phyloP scores from a whole-genome alignment of 2,329 filamentous ascomycete genomes.

The Cordyceps militaris region DNA sequence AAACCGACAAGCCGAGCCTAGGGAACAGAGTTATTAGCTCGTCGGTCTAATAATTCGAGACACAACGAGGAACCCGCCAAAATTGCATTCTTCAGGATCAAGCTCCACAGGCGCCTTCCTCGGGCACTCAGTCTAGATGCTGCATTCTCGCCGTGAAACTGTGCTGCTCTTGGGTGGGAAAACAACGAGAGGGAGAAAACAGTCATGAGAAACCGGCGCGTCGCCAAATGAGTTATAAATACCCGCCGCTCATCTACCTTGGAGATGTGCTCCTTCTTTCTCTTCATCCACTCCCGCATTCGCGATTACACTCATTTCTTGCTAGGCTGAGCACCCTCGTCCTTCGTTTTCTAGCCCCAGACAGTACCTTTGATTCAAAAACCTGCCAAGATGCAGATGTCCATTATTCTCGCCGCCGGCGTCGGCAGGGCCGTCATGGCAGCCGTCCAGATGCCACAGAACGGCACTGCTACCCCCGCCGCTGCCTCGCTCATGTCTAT shows the following conservation, averaged over 20 bases:
- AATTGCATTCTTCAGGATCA: slow-evolving; percentile 3
- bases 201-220: background rate
- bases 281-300: slow-evolving; percentile 18
- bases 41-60: background rate
- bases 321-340: slow-evolving; percentile 22
- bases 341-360: slow-evolving; percentile 18
- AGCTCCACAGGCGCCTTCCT: background rate
- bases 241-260: slow-evolving; percentile 18
- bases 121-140: background rate
- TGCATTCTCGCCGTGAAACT: background rate
- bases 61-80: slow-evolving; percentile 1
- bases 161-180: background rate
- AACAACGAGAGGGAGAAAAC: background rate
- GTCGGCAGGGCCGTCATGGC: slow-evolving; percentile 25
- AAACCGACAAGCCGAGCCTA: background rate
- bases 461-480: background rate
- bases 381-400: slow-evolving; percentile 24
- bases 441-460: slow-evolving; percentile 16
- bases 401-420: slow-evolving; percentile 24
- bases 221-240: slow-evolving; percentile 21
- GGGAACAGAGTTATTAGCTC: background rate
- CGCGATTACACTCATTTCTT: slow-evolving; percentile 26
- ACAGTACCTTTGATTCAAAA: background rate
- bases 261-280: background rate
- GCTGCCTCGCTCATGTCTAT: background rate